Base-by-base conservation (phyloP, 1,139 yeast species). In the Groenewaldozyma sp. region DNA sequence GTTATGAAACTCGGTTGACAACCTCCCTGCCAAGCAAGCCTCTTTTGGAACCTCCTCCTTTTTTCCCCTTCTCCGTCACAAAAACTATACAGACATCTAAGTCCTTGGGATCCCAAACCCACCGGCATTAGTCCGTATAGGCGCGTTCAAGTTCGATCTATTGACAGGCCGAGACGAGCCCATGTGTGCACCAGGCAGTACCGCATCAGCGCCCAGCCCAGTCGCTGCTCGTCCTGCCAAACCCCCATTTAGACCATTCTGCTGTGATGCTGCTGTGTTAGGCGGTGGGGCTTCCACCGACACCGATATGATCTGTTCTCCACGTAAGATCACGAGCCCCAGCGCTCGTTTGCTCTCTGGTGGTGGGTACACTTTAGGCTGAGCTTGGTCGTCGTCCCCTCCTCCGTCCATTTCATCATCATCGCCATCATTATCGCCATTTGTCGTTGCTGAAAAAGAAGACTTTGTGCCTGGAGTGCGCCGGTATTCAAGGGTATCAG, bases 301-400 rank as follows among this genome's bases (percentile, higher is more conserved):
- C 10, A 88, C 72, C 35, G 93, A 76, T n/a, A 91, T 77, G 24
- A 91, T 76, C 49, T 82, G 86, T 48, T 84, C 96, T 2, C 98
- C 98, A 49, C 98, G 71, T 37, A 91, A 64, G 29, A 91, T 81
- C 5, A 84, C 73, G 41, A 91, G 69, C 0, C 98, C 98, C 32
- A 91, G 62, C 2, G 77, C 65, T 42, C 97, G 67, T 55, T 78
- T 82, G 42, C 78, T 79, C 49, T 78, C 83, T 29, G 36, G 36
- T 24, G 22, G 38, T 21, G n/a, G 50, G 39, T 19, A 22, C 7
- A 22, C 26, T 22, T 22, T 22, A 13, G 31, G 31, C 31, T 9
- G 16, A n/a, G 11, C 14, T 11, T 27, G 31, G n/a, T n/a, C n/a
- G n/a, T n/a, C n/a, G n/a, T n/a, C n/a, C n/a, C n/a, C n/a, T n/a